Base-by-base conservation (phyloP, 1,284 basidiomycete species). In the Coriolopsis trogii region DNA sequence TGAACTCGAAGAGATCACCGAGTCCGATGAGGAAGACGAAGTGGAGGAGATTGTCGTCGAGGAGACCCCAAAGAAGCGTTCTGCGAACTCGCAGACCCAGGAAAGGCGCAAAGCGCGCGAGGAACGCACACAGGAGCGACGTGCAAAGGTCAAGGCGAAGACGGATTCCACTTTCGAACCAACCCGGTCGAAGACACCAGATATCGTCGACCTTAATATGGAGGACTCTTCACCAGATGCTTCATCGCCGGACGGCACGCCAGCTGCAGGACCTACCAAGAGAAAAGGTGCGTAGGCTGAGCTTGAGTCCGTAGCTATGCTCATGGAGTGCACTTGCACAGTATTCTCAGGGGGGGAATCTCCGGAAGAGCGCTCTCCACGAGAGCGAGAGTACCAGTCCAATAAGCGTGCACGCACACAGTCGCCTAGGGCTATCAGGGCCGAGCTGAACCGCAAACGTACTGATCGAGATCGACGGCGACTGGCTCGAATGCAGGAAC, bases 11-110 rank as follows among this genome's bases (percentile, higher is more conserved):
- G 33, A 49, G 4, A 25, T 46, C 10, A 37, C 53, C 0, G 49
- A 53, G 24, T 54, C 58, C 5, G 74, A 75, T n/a, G 78, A 79
- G 13, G 78, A 78, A 41, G 77, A 67, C 15, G 82, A 83, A 56
- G 76, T 82, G 3, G 75, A 77, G 50, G 71, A 75, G 36, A 86
- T 89, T 77, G 62, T 82, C 4, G 65, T 81, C 15, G 82, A 86
- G 49, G 75, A 26, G 20, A 4, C 30, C 18, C 30, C 30, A 3
- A 18, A 4, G 15, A 25, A 34, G 23, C 2, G 16, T 10, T 15
- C 41, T 9, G 9, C 16, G 18, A 51, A 37, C n/a, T 36, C 51
- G 9, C 49, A 50, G 9, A 21, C 30, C 18, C 34, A 36, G 20
- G 39, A 44, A 8, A 51, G 51, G 10, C 57, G 46, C 10, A 51